These are phyloP conservation scores for Teunomyces lycoperdinae DNA, from an alignment of 805 yeast genomes.

Conservation along the genomic window DNA sequence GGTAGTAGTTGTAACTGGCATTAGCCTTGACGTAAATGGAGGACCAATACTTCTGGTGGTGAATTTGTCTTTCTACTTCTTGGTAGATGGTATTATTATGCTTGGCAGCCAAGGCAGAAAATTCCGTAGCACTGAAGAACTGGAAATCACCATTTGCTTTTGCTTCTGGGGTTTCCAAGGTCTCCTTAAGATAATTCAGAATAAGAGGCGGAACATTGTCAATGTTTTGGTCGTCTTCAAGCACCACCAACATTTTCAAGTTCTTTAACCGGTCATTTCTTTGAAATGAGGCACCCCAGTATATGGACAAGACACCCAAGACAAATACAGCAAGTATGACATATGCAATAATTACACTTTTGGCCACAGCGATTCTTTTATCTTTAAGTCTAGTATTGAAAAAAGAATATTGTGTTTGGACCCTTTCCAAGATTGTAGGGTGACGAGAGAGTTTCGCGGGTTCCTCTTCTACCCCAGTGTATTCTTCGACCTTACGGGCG, in stretches of 20 bases:
- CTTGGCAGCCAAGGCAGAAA: constrained; percentile 25
- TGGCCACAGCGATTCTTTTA: constrained; percentile 17
- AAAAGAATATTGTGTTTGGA: constrained; percentile 29
- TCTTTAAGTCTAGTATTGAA: constrained; percentile 24
- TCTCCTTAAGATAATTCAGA: constrained; percentile 19
- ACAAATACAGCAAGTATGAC: constrained; percentile 22
- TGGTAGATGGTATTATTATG: constrained; percentile 15
- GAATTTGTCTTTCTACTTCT: constrained; percentile 19
- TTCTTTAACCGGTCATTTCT: constrained; percentile 28
- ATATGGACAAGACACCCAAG: constrained; percentile 33
- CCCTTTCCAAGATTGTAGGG: constrained; percentile 16
- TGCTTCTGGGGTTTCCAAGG: constrained; percentile 16
- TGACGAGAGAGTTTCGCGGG: constrained; percentile 16
- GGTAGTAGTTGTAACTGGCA: constrained; percentile 26
- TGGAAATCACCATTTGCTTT: constrained; percentile 23
- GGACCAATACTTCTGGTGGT: constrained; percentile 31
- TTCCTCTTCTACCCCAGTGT: not conserved
- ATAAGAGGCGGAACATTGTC: constrained; percentile 25
- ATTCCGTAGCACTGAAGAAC: constrained; percentile 22
- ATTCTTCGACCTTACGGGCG: not conserved
- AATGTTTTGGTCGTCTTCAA: constrained; percentile 27
- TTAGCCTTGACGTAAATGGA: constrained; percentile 24
- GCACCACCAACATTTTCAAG: constrained; percentile 36
- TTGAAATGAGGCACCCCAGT: constrained; percentile 40
- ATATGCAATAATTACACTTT: constrained; percentile 20